Conservation (phyloP, 768 basidiomycete species). For the Tephrocybe sp. region DNA sequence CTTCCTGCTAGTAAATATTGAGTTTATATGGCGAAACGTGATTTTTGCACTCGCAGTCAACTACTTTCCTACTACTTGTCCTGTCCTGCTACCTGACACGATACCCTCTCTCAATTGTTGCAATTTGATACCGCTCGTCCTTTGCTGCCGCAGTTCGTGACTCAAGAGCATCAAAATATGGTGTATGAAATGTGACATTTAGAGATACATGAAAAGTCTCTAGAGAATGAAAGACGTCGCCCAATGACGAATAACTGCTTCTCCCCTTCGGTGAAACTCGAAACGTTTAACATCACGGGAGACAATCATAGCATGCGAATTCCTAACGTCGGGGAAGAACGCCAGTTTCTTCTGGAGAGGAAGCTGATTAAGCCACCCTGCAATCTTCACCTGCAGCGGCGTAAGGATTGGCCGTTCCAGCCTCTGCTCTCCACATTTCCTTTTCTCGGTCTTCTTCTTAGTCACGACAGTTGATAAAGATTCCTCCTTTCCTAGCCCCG, state of each 20-base stretch:
- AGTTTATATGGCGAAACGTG: no score
- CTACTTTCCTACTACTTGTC: no score
- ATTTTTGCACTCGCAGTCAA: no score
- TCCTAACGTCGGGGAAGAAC: slow-evolving; percentile 56
- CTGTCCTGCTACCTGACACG: no score
- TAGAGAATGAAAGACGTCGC: slow-evolving; percentile 6
- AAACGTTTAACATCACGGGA: slow-evolving; percentile 65
- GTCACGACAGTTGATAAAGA: neutral
- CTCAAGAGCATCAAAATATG: no score
- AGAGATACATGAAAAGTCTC: no score
- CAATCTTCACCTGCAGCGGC: slow-evolving; percentile 54
- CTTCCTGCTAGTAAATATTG: no score
- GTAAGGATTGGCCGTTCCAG: slow-evolving; percentile 46
- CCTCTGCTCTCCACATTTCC: slow-evolving; percentile 1
- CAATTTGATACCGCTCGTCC: no score
- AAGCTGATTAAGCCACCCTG: slow-evolving; percentile 60
- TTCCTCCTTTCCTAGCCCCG: no score
- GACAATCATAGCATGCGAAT: slow-evolving; percentile 72
- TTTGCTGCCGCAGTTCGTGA: no score
- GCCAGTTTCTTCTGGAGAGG: slow-evolving; percentile 71
- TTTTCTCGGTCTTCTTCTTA: neutral
- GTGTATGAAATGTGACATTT: no score
- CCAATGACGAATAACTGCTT: slow-evolving; percentile 70
- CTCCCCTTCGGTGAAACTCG: slow-evolving; percentile 54
- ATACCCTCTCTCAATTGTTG: no score